phyloP scores from a whole-genome alignment of 768 basidiomycete genomes.

The Boletus rubropictus region DNA sequence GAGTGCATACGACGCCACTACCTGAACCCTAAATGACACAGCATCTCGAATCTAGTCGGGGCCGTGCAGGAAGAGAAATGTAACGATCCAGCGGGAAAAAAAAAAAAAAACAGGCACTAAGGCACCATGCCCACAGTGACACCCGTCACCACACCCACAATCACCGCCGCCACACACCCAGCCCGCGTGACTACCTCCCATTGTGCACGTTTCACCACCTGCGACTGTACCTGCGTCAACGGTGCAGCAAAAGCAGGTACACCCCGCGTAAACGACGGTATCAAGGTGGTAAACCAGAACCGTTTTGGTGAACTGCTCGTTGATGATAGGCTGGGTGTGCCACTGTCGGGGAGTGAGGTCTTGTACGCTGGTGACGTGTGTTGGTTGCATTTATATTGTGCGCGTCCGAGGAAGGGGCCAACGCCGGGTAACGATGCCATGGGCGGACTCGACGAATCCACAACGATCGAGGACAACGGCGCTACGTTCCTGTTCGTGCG shows the following conservation, averaged over 20 bases:
- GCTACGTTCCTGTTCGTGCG: too few relatives aligned
- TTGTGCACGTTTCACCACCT: constrained; percentile 69
- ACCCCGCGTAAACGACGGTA: constrained; percentile 30
- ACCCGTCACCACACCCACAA: constrained; percentile 30
- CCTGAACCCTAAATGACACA: not conserved
- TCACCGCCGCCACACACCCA: constrained; percentile 40
- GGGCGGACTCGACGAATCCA: not conserved
- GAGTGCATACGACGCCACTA: not conserved
- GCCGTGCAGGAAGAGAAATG: too few relatives aligned
- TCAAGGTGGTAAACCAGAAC: constrained; percentile 11
- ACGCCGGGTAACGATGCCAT: not conserved
- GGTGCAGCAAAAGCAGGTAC: constrained; percentile 72
- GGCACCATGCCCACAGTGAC: constrained; percentile 20
- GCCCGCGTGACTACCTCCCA: constrained; percentile 80
- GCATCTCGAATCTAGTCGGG: not conserved
- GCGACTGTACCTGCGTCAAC: constrained; percentile 62
- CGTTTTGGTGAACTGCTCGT: not conserved
- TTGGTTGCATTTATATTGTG: constrained; percentile 30
- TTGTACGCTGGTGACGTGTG: not conserved
- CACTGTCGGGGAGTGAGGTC: not conserved
- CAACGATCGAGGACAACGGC: not conserved
- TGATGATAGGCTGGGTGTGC: not conserved
- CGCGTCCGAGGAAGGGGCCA: constrained; percentile 15
- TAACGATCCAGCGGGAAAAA: too few relatives aligned
- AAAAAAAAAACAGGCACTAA: not conserved